Percentiles rank a stretch among this genome's conserved stretches.
Conservation (phyloP, 371 early-diverging fungal genomes). For the Rhizopus arrhizus region DNA sequence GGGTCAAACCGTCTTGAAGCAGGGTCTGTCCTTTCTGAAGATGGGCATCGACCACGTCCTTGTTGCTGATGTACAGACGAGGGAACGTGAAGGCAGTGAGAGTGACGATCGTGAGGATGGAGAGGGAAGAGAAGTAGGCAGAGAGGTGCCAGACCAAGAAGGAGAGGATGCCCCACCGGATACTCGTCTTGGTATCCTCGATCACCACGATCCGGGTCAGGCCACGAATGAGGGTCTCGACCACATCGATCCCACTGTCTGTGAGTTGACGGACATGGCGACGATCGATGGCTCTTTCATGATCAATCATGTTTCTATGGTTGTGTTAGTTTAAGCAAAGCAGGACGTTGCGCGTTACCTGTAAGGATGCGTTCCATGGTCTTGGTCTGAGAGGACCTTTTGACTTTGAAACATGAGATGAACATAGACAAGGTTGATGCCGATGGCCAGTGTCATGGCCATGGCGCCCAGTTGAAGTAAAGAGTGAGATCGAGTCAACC, state of each 20-base stretch:
- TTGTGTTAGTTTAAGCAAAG: neutral
- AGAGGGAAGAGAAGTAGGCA: slow-evolving; percentile 39
- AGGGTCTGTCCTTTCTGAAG: slow-evolving; percentile 40
- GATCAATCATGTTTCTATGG: slow-evolving; percentile 33
- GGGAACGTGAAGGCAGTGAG: slow-evolving; percentile 44
- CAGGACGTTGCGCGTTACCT: slow-evolving; percentile 13
- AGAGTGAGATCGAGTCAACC: slow-evolving; percentile 44
- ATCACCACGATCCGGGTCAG: slow-evolving; percentile 48
- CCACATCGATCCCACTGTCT: slow-evolving; percentile 32
- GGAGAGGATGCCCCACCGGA: slow-evolving; percentile 43
- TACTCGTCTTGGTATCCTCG: slow-evolving; percentile 41
- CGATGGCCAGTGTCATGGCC: slow-evolving; percentile 37
- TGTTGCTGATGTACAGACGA: slow-evolving; percentile 42
- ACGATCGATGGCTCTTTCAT: slow-evolving; percentile 29
- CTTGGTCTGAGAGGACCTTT: slow-evolving; percentile 26
- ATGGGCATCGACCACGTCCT: slow-evolving; percentile 47
- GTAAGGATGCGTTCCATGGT: slow-evolving; percentile 36
- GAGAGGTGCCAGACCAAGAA: slow-evolving; percentile 45
- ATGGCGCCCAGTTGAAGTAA: slow-evolving; percentile 40
- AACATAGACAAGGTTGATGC: slow-evolving; percentile 47
- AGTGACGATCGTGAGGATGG: slow-evolving; percentile 27
- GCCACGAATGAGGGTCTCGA: slow-evolving; percentile 38
- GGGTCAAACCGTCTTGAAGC: slow-evolving; percentile 19
- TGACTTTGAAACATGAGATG: slow-evolving; percentile 39
- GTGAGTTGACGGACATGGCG: slow-evolving; percentile 33